Evolutionary conservation across 2,329 filamentous ascomycete species (phyloP), one percentile per base, ranked within the genome.

Genomic region (Ophiostoma himal-ulmi): DNA sequence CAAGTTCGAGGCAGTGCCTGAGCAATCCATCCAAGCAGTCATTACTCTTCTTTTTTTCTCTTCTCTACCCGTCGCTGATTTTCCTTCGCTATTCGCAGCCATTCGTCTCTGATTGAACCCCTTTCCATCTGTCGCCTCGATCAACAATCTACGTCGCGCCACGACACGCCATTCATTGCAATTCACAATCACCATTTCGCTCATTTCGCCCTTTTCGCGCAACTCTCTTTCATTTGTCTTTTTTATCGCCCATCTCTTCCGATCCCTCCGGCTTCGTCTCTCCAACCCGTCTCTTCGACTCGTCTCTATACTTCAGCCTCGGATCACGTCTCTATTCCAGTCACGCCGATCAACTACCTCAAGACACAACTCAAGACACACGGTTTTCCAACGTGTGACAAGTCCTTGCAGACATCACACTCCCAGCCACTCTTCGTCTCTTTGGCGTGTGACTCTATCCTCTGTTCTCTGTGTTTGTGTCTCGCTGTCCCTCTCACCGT

Each of bases 1-100:
- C 52, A 57, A 26, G 52, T 57, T 64, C 60, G 30, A 64, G 60
- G 60, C 60, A 64, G 60, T 17, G 60, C 60, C 60, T 37, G 60
- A 64, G 60, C 60, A 20, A 64, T 34, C 60, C n/a, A 64, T 60
- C 60, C 30, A 30, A 14, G 54, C n/a, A 64, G 34, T 7, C 60
- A 34, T 34, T 8, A 26, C 6, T 36, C 14, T 64, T 36, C 52
- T 57, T 26, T 57, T 57, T 22, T 22, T 14, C n/a, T 22, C 14
- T 8, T 22, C 14, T 20, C 44, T 48, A 48, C 44, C 52, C 13
- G 22, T 26, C 22, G 17, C n/a, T 57, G 3, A 13, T 26, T 57
- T 22, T 8, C 2, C 2, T 13, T 30, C 30, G 30, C 30, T 30
- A 30, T 57, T 57, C 52, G n/a, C 52, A 57, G 6, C 44, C 44